Percentiles rank a stretch among this genome's conserved stretches.
Conservation (phyloP, 768 basidiomycete genomes). For the Leucocoprinus leucothites region DNA sequence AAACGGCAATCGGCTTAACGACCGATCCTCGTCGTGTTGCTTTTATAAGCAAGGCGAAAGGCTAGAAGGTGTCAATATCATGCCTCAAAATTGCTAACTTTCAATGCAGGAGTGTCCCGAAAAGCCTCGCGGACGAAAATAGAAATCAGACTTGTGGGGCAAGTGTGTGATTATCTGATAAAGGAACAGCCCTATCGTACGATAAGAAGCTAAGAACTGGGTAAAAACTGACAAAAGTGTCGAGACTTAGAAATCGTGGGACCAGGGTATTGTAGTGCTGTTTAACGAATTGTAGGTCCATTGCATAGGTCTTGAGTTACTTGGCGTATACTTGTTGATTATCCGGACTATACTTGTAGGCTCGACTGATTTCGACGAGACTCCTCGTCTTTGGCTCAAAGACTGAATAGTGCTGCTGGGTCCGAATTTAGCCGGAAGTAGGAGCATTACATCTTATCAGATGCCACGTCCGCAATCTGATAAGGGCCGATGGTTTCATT, state of each 20-base stretch:
- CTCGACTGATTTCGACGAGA: background rate
- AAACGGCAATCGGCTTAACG: background rate
- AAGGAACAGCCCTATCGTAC: background rate
- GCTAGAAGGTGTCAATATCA: background rate
- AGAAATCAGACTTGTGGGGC: background rate
- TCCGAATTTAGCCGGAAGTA: no score
- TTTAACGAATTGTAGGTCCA: no score
- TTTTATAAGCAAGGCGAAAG: background rate
- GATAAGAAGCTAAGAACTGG: conserved; percentile 1
- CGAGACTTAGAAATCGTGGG: background rate
- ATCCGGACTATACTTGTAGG: no score
- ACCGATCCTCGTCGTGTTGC: background rate
- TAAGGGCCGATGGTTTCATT: conserved; percentile 12
- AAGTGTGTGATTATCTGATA: conserved; percentile 9
- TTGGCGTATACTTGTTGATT: no score
- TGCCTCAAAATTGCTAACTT: background rate
- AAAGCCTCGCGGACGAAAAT: background rate
- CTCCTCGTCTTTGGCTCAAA: background rate
- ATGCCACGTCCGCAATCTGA: conserved; percentile 18
- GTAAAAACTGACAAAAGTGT: background rate
- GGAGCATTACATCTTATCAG: conserved; percentile 7
- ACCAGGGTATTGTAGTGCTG: background rate
- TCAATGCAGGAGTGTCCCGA: background rate
- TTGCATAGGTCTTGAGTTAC: no score
- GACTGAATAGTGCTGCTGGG: no score